phyloP scores from a whole-genome alignment of 2,329 filamentous ascomycete genomes.

The Diaporthe citrichinensis region DNA sequence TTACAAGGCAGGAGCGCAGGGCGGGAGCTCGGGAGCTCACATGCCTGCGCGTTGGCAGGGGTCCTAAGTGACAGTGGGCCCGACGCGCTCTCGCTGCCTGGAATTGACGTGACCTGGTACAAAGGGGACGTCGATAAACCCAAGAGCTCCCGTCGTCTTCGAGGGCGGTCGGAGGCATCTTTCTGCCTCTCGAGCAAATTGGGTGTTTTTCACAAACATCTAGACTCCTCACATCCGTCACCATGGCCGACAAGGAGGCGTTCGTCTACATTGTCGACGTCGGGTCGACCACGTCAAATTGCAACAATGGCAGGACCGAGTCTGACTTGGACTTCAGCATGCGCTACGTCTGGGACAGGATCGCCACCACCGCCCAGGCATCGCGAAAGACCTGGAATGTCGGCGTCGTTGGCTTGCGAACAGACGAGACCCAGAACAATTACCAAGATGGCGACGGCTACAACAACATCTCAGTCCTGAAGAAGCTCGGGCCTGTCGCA shows the following conservation, averaged over 20 bases:
- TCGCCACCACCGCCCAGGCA: conserved; percentile 77
- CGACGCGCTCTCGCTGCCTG: conserved; percentile 40
- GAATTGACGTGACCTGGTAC: conserved; percentile 29
- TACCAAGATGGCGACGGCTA: conserved; percentile 79
- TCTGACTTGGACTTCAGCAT: conserved; percentile 91
- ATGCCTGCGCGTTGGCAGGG: conserved; percentile 39
- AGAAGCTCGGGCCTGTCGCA: conserved; percentile 71
- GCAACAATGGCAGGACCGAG: conserved; percentile 77
- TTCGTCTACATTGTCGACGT: conserved; percentile 94
- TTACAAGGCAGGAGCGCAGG: not conserved
- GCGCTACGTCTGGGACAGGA: conserved; percentile 95
- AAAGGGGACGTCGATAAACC: not conserved
- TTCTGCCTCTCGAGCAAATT: not conserved
- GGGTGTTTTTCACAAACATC: not conserved
- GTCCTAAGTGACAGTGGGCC: conserved; percentile 23
- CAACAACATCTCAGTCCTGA: conserved; percentile 84
- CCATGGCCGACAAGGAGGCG: conserved; percentile 93
- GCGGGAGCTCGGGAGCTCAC: conserved; percentile 31
- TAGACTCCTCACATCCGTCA: conserved; percentile 43
- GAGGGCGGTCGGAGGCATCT: not conserved
- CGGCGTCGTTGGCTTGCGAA: conserved; percentile 87
- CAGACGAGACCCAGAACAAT: conserved; percentile 80
- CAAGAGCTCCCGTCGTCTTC: conserved; percentile 10
- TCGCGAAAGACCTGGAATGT: conserved; percentile 81
- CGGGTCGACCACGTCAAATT: conserved; percentile 85